A percentile compares a stretch with the other conserved stretches of the same genome.
These are phyloP conservation scores for Pseudocercospora musae DNA, from an alignment of 2,329 filamentous ascomycete genomes.

Conservation along the genomic window DNA sequence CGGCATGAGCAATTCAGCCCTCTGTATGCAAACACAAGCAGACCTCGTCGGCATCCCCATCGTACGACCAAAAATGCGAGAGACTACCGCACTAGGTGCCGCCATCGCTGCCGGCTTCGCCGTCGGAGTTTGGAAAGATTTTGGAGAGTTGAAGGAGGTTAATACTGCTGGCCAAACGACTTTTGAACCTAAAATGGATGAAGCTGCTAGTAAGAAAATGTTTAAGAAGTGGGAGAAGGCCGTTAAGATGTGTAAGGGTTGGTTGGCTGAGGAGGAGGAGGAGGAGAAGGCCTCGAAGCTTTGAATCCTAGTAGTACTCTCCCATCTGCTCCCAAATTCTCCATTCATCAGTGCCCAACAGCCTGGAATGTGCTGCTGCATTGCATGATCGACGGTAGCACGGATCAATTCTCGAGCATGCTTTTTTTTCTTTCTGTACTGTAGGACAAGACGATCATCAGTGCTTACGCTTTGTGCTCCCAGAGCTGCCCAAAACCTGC, in stretches of 20 bases:
- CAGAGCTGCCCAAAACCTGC: not conserved
- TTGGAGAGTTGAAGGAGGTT: conserved; percentile 70
- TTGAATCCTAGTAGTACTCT: not conserved
- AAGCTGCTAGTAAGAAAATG: conserved; percentile 55
- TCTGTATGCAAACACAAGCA: conserved; percentile 89
- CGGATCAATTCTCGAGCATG: not conserved
- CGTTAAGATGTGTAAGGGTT: conserved; percentile 74
- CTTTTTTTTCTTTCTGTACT: no score
- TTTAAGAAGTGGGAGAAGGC: conserved; percentile 73
- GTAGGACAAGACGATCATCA: not conserved
- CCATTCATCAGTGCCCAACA: no score
- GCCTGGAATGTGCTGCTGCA: not conserved
- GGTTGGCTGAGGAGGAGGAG: conserved; percentile 41
- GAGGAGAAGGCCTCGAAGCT: conserved; percentile 17
- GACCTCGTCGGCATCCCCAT: conserved; percentile 82
- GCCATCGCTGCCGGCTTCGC: conserved; percentile 88
- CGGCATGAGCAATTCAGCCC: conserved; percentile 81
- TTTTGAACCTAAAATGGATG: conserved; percentile 64
- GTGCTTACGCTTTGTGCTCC: not conserved
- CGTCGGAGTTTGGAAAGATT: conserved; percentile 71
- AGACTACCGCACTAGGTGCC: conserved; percentile 84
- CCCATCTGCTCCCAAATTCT: no score
- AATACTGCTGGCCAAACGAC: conserved; percentile 66
- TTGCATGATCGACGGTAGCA: not conserved
- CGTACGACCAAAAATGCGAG: conserved; percentile 80